These are phyloP conservation scores for Eragrostis nindensis DNA, from an alignment of 176 grass and related monocot genomes.

Conservation along the genomic window DNA sequence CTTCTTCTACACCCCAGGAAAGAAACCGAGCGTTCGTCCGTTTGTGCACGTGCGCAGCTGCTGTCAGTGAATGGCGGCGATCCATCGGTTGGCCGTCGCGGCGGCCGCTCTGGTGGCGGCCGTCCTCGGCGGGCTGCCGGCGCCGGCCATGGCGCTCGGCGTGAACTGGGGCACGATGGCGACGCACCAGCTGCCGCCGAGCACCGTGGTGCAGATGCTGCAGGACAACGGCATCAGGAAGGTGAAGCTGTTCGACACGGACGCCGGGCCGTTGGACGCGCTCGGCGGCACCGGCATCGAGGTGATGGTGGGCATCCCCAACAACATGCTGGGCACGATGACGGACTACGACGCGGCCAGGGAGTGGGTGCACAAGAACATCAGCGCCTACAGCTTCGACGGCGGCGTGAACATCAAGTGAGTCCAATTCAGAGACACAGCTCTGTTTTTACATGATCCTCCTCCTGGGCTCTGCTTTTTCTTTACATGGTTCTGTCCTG, in stretches of 20 bases:
- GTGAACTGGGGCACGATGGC: conserved; percentile 90
- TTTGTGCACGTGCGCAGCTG: not conserved
- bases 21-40: not conserved
- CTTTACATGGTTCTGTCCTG: not conserved
- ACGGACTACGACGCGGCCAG: conserved; percentile 63
- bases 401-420: conserved; percentile 78
- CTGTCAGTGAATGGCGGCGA: conserved; percentile 19
- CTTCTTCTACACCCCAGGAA: not conserved
- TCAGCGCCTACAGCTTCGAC: conserved; percentile 67
- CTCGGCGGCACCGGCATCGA: conserved; percentile 67
- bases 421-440: not conserved
- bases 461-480: not conserved
- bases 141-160: conserved; percentile 41
- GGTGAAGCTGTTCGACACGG: conserved; percentile 93
- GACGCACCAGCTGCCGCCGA: conserved; percentile 63
- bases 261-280: conserved; percentile 47
- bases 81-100: not conserved
- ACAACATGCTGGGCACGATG: conserved; percentile 63
- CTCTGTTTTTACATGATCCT: not conserved
- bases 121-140: not conserved
- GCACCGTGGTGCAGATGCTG: conserved; percentile 62
- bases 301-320: conserved; percentile 71
- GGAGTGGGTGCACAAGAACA: conserved; percentile 69
- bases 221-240: conserved; percentile 76
- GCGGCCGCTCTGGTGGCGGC: not conserved